Evolutionary conservation across 352 stramenopile genomes (phyloP).

Genomic region (Pythium phragmiticola): DNA sequence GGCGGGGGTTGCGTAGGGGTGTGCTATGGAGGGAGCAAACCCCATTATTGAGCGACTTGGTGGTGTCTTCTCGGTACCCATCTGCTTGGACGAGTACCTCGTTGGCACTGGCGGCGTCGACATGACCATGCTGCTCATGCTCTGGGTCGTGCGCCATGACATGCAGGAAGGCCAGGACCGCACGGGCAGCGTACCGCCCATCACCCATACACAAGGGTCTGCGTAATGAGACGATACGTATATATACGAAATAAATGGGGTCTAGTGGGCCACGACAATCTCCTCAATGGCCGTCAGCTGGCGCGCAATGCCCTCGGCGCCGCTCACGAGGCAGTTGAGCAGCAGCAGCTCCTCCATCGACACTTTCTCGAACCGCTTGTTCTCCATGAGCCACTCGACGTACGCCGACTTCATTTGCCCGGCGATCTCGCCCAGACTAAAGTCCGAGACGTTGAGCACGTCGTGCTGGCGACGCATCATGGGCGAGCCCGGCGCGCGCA

Average conservation of each 20-base stretch:
- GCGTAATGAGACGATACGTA: not conserved
- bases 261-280: slow-evolving; percentile 64
- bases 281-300: slow-evolving; percentile 76
- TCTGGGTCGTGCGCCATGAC: slow-evolving; percentile 12
- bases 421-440: slow-evolving; percentile 68
- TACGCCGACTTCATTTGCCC: slow-evolving; percentile 72
- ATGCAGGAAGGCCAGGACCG: not conserved
- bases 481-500: slow-evolving; percentile 35
- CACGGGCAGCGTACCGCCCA: not conserved
- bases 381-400: slow-evolving; percentile 80
- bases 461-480: slow-evolving; percentile 75
- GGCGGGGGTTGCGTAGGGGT: no score
- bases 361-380: slow-evolving; percentile 66
- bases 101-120: slow-evolving; percentile 14
- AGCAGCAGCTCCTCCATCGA: slow-evolving; percentile 82
- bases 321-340: slow-evolving; percentile 82
- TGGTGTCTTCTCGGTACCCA: no score
- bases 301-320: slow-evolving; percentile 69
- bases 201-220: not conserved
- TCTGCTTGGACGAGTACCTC: slow-evolving; percentile 3
- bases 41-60: no score
- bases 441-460: slow-evolving; percentile 80
- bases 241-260: no score
- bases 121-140: slow-evolving; percentile 17
- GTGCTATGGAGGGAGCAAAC: no score